phyloP scores from a whole-genome alignment of 345 rosid species.

The Syzygium grande region DNA sequence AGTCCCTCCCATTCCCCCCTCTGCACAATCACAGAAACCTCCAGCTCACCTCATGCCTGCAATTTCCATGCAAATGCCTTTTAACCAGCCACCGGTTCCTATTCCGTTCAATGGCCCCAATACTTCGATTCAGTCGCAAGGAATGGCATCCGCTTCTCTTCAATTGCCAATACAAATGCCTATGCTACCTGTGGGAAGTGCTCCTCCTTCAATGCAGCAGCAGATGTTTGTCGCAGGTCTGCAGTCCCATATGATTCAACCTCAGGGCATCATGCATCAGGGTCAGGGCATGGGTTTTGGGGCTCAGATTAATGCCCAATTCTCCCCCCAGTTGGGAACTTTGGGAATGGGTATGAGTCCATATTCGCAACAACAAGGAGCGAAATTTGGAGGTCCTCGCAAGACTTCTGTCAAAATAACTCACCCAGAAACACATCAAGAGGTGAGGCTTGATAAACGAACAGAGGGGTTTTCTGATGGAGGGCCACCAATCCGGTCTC shows the following conservation, averaged over 20 bases:
- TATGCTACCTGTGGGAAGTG: slow-evolving; percentile 61
- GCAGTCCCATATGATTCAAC: slow-evolving; percentile 58
- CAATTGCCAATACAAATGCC: slow-evolving; percentile 71
- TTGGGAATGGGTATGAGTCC: slow-evolving; percentile 65
- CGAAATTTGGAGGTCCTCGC: slow-evolving; percentile 54
- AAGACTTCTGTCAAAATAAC: slow-evolving; percentile 77
- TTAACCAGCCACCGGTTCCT: slow-evolving; percentile 62
- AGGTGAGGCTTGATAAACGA: slow-evolving; percentile 78
- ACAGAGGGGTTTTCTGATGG: slow-evolving; percentile 51
- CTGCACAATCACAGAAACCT: slow-evolving; percentile 51
- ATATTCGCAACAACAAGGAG: slow-evolving; percentile 72
- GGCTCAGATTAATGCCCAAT: slow-evolving; percentile 51
- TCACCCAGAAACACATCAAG: slow-evolving; percentile 91
- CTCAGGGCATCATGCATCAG: slow-evolving; percentile 85
- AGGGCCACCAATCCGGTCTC: slow-evolving; percentile 45
- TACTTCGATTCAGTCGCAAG: slow-evolving; percentile 71
- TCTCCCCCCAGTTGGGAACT: slow-evolving; percentile 57
- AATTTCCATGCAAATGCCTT: slow-evolving; percentile 61
- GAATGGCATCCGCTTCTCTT: slow-evolving; percentile 40
- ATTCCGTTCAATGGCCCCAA: slow-evolving; percentile 65
- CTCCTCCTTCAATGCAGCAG: slow-evolving; percentile 59
- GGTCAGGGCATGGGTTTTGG: slow-evolving; percentile 67
- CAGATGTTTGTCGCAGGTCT: slow-evolving; percentile 66
- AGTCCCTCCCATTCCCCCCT: slow-evolving; percentile 29
- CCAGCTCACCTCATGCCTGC: slow-evolving; percentile 40